Evolutionary conservation across 345 rosid species (phyloP), one percentile per base, ranked within the genome.

Genomic region (Noccaea bulbosa): DNA sequence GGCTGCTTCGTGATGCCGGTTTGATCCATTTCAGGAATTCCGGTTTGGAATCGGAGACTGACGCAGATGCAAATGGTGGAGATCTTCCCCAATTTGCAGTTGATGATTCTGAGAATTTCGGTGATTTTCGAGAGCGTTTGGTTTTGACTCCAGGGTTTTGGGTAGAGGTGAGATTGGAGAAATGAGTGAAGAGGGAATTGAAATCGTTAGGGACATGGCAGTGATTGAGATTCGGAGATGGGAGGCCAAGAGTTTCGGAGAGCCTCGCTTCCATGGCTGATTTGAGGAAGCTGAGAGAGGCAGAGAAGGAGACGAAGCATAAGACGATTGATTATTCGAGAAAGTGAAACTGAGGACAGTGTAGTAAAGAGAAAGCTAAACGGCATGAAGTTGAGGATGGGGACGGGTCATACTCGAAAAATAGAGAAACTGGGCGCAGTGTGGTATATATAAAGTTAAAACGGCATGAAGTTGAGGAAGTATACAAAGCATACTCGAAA

Each of bases 1-100:
- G 85, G 77, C 66, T 77, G 83, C 53, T 82, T 44, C 57, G 71
- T 4, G 89, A 67, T 10, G 85, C 34, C 51, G 91, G 87, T 78
- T 75, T 74, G 72, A 80, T 37, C 85, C 85, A 84, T 69, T 74
- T 81, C 11, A 73, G 40, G 58, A 78, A 70, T 50, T 62, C 54
- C 14, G 81, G 52, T 55, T 60, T n/a, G 46, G 79, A 44, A 33
- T 64, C 57, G 46, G 86, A 77, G 68, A 81, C 8, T 32, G 87
- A 61, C 5, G 77, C 64, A 8, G 83, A 82, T 5, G 90, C 90
- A 79, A 88, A 82, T 20, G 78, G 82, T 20, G 63, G 30, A 48
- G 65, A 70, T 51, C 37, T 67, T 27, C 32, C 8, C 1, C 9
- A 46, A 20, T 9, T 43, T 34, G 44, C 44, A 24, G 67, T 22